Conservation (phyloP, 179 eudicot species). For the Beta lomatogona region DNA sequence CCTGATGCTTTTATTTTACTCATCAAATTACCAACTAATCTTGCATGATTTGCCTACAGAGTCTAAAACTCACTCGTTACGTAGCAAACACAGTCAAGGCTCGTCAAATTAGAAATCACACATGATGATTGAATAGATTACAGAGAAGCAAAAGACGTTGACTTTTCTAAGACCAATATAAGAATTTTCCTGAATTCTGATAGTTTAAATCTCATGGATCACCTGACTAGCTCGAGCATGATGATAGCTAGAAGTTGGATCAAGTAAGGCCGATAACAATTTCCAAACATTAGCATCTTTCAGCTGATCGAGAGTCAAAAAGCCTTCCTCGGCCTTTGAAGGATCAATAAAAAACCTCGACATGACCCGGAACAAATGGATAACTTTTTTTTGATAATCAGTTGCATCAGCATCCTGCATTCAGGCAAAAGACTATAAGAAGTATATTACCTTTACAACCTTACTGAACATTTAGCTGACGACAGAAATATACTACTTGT, state of each 20-base stretch:
- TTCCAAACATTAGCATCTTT: constrained; percentile 91
- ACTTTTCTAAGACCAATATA: neutral
- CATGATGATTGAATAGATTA: constrained; percentile 7
- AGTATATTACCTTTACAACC: neutral
- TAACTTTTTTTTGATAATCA: constrained; percentile 68
- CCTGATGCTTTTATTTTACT: neutral
- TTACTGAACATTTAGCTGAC: neutral
- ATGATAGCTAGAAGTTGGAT: constrained; percentile 64
- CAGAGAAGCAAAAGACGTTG: neutral
- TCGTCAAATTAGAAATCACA: neutral
- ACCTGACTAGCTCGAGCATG: constrained; percentile 70
- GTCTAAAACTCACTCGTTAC: neutral
- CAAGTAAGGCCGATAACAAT: constrained; percentile 58
- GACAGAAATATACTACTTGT: neutral
- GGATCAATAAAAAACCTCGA: constrained; percentile 88
- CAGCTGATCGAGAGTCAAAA: constrained; percentile 82
- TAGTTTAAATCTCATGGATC: constrained; percentile 9
- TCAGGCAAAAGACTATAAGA: constrained; percentile 15
- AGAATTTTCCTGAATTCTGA: constrained; percentile 4
- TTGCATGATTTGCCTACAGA: neutral
- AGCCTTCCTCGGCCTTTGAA: constrained; percentile 75
- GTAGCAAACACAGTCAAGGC: neutral
- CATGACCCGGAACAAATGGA: constrained; percentile 76
- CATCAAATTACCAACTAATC: neutral
- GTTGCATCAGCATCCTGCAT: constrained; percentile 70